phyloP scores from a whole-genome alignment of 2,329 filamentous ascomycete species.

The Teratosphaeria nubilosa region DNA sequence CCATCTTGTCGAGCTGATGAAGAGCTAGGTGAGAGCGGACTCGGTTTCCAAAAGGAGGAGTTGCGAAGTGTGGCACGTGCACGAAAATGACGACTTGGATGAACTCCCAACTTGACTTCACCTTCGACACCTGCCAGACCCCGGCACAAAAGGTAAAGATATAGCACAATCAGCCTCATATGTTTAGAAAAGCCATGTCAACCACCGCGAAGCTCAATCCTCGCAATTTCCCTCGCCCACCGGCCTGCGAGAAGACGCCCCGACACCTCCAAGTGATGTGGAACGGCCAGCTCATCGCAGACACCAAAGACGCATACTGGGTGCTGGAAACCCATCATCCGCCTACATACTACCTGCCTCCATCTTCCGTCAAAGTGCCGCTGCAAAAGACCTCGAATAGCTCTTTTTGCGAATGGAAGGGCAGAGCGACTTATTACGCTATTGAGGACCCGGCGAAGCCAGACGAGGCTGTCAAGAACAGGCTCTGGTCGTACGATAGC shows the following conservation, averaged over 20 bases:
- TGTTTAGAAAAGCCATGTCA: slow-evolving; percentile 13
- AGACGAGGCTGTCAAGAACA: slow-evolving; percentile 36
- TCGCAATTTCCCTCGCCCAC: slow-evolving; percentile 49
- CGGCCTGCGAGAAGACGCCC: slow-evolving; percentile 43
- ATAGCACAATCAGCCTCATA: neutral
- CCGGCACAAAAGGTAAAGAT: neutral
- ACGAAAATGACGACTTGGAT: neutral
- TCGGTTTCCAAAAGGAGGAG: neutral
- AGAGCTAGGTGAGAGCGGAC: neutral
- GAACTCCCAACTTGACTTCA: neutral
- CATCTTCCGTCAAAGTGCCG: slow-evolving; percentile 37
- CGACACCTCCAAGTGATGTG: slow-evolving; percentile 48
- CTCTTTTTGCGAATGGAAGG: slow-evolving; percentile 53
- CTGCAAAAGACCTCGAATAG: slow-evolving; percentile 37
- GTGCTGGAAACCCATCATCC: slow-evolving; percentile 54
- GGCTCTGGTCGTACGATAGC: slow-evolving; percentile 50
- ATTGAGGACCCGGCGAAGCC: slow-evolving; percentile 32
- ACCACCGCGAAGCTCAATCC: slow-evolving; percentile 40
- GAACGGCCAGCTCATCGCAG: slow-evolving; percentile 45
- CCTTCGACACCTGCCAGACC: no score
- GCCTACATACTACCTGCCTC: slow-evolving; percentile 54
- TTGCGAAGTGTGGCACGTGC: neutral
- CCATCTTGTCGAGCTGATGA: no score
- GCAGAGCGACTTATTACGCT: slow-evolving; percentile 48
- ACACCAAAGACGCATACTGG: slow-evolving; percentile 51